Evolutionary conservation across 1,284 basidiomycete species (phyloP), one percentile per base, ranked within the genome.

Genomic region (Ceratobasidium sp.): DNA sequence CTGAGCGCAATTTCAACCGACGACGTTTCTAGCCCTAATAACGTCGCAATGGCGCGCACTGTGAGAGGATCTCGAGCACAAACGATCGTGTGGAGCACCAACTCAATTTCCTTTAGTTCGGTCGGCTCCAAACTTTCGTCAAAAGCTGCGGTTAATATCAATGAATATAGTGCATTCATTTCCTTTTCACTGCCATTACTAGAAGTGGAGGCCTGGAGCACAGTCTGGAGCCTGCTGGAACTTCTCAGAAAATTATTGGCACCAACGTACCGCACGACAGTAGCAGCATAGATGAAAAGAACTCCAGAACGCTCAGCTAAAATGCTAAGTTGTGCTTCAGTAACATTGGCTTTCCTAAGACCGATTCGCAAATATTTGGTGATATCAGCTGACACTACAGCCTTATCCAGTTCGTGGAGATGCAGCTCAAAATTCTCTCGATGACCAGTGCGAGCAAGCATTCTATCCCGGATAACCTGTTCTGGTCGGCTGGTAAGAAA

Each of bases 401-500:
- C 14, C 2, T 41, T 18, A 39, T 71, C 67, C 12, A 71, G 41
- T 6, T 71, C 30, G 30, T 72, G 71, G 2, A 72, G 48, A 16
- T 36, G 60, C 18, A 62, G 28, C 52, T 55, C 52, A 30, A 30
- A 53, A 14, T n/a, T 8, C n/a, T 39, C n/a, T 1, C 43, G 39
- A 39, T 39, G 8, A 1, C 43, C 28, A 8, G 9, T 23, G 21
- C 21, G 26, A 39, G 5, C n/a, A 32, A 8, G n/a, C 36, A 52
- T 28, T 9, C 34, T 10, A 8, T 43, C 3, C 1, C n/a, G 8
- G 10, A 69, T 58, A 6, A 3, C n/a, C 3, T 26, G 61, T n/a
- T 72, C 70, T 26, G 61, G 70, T 3, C 73, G 60, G 21, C 73
- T 69, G 6, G 73, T 72, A 14, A 74, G 26, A 36, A 74, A 57